Base-by-base conservation (phyloP, 1,284 basidiomycete genomes). In the Bondarzewia mesenterica region DNA sequence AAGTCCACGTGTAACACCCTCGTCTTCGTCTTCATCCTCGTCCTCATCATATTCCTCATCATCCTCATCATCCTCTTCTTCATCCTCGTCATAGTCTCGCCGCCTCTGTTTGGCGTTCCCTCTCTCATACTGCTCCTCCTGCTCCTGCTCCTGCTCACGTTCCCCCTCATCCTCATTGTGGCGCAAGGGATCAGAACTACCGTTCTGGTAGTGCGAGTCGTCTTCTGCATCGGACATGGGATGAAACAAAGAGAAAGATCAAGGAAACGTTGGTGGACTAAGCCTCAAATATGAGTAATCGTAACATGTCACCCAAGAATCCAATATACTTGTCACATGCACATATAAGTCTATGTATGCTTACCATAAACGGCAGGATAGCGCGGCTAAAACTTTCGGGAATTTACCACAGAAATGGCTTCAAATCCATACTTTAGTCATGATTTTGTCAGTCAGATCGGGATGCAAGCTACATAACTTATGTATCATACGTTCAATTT, bases 31-130 rank as follows among this genome's bases (percentile, higher is more conserved):
- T 1, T 64, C 66, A 0, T 65, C 64, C 5, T 68, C 68, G 1
- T 69, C 70, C 1, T 69, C 68, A 2, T 71, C 71, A 0, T 71
- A 70, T 3, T 71, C 68, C 0, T 67, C 66, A 0, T 63, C 65
- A 2, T 68, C 68, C 0, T 69, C 69, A 0, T 63, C 63, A 0
- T 58, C 58, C 2, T 66, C 59, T 4, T 63, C 64, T 2, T 56
- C 59, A 1, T 51, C 56, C 1, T 53, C 66, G 5, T 72, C 65
- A 61, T 57, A 56, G 20, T 60, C 59, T 62, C n/a, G 64, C 65
- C 27, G 67, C 16, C 67, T 60, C 6, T 63, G 60, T 43, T 59
- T 63, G 43, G 64, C 64, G 12, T 66, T 64, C 2, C 52, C 40
- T 16, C 37, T 54, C 49, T 32, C 46, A 50, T 47, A 35, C 23